Conservation (phyloP, 2,329 filamentous ascomycete species). For the Massarina eburnea region DNA sequence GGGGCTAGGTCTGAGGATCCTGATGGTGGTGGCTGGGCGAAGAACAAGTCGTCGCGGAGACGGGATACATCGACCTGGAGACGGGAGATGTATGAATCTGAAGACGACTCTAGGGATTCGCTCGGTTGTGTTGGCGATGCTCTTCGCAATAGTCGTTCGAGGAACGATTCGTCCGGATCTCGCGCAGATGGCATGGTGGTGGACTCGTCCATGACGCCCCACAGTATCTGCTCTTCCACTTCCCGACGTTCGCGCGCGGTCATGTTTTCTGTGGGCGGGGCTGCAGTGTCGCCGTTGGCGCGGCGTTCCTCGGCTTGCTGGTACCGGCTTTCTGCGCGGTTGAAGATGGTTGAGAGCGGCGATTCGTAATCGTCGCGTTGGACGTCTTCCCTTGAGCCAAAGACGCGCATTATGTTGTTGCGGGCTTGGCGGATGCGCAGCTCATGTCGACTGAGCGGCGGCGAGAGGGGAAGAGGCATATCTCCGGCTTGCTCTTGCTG, state of each 20-base stretch:
- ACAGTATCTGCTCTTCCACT: conserved; percentile 35
- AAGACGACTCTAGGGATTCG: no score
- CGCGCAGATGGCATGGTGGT: not conserved
- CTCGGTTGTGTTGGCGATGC: no score
- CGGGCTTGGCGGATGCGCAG: conserved; percentile 23
- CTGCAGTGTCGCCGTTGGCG: conserved; percentile 21
- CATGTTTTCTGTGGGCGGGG: conserved; percentile 22
- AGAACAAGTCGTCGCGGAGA: no score
- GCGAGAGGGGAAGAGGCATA: conserved; percentile 9
- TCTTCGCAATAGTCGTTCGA: no score
- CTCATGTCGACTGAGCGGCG: conserved; percentile 19
- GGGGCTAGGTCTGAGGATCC: no score
- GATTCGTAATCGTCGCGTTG: conserved; percentile 51
- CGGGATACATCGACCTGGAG: no score
- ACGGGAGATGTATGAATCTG: no score
- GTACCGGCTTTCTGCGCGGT: conserved; percentile 47
- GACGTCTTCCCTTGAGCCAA: conserved; percentile 51
- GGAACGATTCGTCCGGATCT: not conserved
- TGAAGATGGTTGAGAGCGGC: conserved; percentile 53
- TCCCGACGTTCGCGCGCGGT: conserved; percentile 29
- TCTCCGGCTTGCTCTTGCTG: not conserved
- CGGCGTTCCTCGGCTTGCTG: conserved; percentile 44
- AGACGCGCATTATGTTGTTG: conserved; percentile 41
- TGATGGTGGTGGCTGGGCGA: no score
- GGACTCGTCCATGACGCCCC: conserved; percentile 37